A percentile compares a stretch with the other conserved stretches of the same genome.
phyloP scores from a whole-genome alignment of 2,329 filamentous ascomycete species.

The Fusarium nanum region DNA sequence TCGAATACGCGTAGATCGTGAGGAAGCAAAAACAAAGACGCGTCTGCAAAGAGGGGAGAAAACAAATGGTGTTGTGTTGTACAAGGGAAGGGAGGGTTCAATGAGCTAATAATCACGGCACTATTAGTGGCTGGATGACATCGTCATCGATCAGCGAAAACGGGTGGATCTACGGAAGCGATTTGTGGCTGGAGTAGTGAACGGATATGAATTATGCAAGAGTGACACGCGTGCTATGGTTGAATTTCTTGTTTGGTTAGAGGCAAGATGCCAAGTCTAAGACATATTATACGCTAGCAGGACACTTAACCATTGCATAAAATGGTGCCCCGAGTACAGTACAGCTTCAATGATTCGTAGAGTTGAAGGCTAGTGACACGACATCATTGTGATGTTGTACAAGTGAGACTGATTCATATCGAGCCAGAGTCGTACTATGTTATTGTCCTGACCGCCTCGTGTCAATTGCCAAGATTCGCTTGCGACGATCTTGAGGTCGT shows the following conservation, averaged over 20 bases:
- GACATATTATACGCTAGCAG: constrained; percentile 1
- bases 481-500: background rate
- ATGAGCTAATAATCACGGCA: constrained; percentile 6
- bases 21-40: background rate
- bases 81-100: background rate
- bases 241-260: too few species aligned
- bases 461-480: background rate
- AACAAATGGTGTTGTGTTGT: background rate
- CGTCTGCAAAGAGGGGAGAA: background rate
- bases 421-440: too few species aligned
- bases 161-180: background rate
- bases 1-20: background rate
- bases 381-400: background rate
- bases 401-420: background rate
- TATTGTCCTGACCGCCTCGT: constrained; percentile 1
- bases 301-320: background rate
- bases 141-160: constrained; percentile 16
- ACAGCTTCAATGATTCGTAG: background rate
- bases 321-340: background rate
- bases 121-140: constrained; percentile 5
- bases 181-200: background rate
- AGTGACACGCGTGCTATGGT: background rate
- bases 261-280: too few species aligned
- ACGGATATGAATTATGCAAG: too few species aligned
- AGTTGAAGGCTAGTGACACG: background rate